Evolutionary conservation across 208 protist genomes (phyloP).

Genomic region (Pavlovales sp.): DNA sequence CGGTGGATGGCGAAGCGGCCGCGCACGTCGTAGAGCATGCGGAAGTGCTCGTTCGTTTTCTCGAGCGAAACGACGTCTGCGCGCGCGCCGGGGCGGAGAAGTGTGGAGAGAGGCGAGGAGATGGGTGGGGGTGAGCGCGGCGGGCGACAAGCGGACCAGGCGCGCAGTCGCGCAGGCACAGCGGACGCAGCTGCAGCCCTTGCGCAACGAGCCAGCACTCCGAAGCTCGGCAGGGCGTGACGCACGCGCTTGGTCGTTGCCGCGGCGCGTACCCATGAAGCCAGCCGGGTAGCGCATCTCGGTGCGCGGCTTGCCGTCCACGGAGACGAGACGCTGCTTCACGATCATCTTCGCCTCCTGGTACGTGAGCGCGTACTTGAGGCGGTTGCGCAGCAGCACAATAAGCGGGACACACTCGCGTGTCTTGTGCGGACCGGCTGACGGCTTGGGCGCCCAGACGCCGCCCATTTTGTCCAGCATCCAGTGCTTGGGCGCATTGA

Average conservation of each 20-base stretch:
- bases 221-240: no score
- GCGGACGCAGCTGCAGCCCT: no score
- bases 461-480: slow-evolving; percentile 99
- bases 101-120: no score
- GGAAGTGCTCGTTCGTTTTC: slow-evolving; percentile 96
- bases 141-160: no score
- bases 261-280: slow-evolving; percentile 82
- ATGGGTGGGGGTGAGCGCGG: no score
- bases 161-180: no score
- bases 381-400: slow-evolving; percentile 83
- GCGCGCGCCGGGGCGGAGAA: no score
- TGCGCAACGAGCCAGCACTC: no score
- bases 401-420: slow-evolving; percentile 84
- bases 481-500: slow-evolving; percentile 98
- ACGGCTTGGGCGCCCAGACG: slow-evolving; percentile 90
- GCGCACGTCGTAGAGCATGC: slow-evolving; percentile 98
- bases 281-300: slow-evolving; percentile 95
- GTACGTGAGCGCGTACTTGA: slow-evolving; percentile 97
- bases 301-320: slow-evolving; percentile 93
- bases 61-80: slow-evolving; percentile 92
- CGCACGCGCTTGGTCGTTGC: no score
- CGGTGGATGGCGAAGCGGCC: slow-evolving; percentile 93
- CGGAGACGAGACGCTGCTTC: slow-evolving; percentile 86
- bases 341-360: slow-evolving; percentile 93
- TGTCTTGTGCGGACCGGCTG: slow-evolving; percentile 95